These are phyloP conservation scores for Penicillium desertorum DNA, from an alignment of 495 filamentous ascomycete genomes.

Conservation along the genomic window DNA sequence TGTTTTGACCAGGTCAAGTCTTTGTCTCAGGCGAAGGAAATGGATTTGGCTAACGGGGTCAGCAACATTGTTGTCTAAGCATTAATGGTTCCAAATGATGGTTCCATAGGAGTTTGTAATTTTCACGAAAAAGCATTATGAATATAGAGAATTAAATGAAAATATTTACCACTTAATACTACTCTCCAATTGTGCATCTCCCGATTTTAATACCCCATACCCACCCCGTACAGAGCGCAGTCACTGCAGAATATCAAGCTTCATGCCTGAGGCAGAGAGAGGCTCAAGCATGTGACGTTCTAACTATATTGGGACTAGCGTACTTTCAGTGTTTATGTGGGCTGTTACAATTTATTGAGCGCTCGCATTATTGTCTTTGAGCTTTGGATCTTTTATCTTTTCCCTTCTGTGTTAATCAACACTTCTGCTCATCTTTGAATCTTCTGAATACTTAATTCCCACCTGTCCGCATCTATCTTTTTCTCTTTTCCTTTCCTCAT, in stretches of 20 bases:
- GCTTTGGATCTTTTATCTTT: slow-evolving; percentile 19
- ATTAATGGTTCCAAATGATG: slow-evolving; percentile 4
- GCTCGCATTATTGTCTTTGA: slow-evolving; percentile 28
- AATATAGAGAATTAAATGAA: slow-evolving; percentile 14
- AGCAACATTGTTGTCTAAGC: slow-evolving; percentile 17
- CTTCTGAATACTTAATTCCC: not conserved
- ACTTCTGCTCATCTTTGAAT: not conserved
- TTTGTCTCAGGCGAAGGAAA: slow-evolving; percentile 15
- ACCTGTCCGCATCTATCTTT: not conserved
- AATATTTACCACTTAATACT: not conserved
- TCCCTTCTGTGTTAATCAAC: slow-evolving; percentile 5
- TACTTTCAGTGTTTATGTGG: slow-evolving; percentile 23
- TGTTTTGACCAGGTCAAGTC: slow-evolving; percentile 53
- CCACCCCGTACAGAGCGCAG: no score
- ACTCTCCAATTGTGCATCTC: not conserved
- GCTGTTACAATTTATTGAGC: slow-evolving; percentile 27
- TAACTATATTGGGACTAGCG: slow-evolving; percentile 23
- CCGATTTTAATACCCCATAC: not conserved
- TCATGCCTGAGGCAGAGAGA: slow-evolving; percentile 2
- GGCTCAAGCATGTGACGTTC: slow-evolving; percentile 26
- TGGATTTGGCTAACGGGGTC: slow-evolving; percentile 18
- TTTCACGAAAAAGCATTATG: slow-evolving; percentile 15
- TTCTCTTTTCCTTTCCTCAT: slow-evolving; percentile 12
- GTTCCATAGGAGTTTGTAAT: slow-evolving; percentile 14
- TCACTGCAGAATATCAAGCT: not conserved